Percentiles rank a stretch among this genome's conserved stretches.
Conservation (phyloP, 495 filamentous ascomycete species). For the Hypoxylon cercidicola region DNA sequence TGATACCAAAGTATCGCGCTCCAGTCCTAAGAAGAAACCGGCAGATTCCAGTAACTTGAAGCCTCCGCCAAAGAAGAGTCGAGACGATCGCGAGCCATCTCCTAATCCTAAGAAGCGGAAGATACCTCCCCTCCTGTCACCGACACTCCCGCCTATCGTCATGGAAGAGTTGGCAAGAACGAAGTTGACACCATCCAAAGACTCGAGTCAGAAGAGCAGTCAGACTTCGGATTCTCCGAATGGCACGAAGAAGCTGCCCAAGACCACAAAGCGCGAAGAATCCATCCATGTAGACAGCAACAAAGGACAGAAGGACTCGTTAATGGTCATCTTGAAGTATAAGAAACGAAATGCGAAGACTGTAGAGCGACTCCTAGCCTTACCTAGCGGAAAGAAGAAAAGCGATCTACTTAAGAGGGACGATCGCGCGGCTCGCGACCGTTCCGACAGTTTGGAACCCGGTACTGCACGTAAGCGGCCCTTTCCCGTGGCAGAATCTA, state of each 20-base stretch:
- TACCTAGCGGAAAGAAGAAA: conserved; percentile 50
- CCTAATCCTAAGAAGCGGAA: conserved; percentile 50
- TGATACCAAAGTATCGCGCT: conserved; percentile 39
- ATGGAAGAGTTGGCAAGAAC: conserved; percentile 54
- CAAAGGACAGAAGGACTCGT: conserved; percentile 41
- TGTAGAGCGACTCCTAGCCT: conserved; percentile 53
- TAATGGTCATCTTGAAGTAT: conserved; percentile 49
- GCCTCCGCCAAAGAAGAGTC: conserved; percentile 41
- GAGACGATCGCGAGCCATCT: conserved; percentile 48
- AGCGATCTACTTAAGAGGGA: conserved; percentile 53
- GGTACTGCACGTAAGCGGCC: conserved; percentile 57
- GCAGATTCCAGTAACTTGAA: conserved; percentile 38
- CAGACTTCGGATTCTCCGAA: conserved; percentile 51
- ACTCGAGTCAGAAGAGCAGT: conserved; percentile 42
- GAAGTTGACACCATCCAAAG: conserved; percentile 48
- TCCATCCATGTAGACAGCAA: conserved; percentile 45
- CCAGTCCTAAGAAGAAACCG: conserved; percentile 45
- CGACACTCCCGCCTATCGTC: conserved; percentile 57
- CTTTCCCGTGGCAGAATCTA: conserved; percentile 46
- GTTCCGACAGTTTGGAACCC: conserved; percentile 51
- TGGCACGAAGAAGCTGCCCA: conserved; percentile 51
- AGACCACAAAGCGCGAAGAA: conserved; percentile 42
- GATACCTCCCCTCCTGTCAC: conserved; percentile 59
- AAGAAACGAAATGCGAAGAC: conserved; percentile 55
- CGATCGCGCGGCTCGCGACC: conserved; percentile 43